phyloP scores from a whole-genome alignment of 306 rosid species.

The Malus asiatica region DNA sequence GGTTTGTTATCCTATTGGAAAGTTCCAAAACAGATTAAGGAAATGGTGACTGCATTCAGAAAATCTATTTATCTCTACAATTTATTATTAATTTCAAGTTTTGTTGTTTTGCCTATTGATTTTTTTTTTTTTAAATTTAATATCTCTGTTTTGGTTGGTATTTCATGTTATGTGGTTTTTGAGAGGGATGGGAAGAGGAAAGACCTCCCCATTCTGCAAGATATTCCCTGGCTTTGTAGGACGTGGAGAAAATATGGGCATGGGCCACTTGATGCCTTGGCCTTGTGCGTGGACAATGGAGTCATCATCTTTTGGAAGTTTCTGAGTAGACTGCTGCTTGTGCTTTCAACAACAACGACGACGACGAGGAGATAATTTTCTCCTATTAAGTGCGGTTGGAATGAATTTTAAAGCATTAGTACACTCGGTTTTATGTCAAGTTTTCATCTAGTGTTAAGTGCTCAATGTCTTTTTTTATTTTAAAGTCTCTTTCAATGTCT shows the following conservation, averaged over 20 bases:
- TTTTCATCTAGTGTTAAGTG: fast-evolving
- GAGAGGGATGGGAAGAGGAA: neutral
- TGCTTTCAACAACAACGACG: neutral
- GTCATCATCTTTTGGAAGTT: neutral
- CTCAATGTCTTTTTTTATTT: no score
- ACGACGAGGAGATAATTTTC: no score
- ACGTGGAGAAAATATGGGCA: neutral
- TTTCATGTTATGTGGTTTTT: neutral
- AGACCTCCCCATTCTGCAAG: neutral
- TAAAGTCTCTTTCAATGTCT: no score
- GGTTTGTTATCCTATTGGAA: neutral
- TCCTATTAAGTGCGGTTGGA: no score
- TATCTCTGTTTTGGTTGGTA: neutral
- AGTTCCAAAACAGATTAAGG: neutral
- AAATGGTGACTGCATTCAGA: neutral
- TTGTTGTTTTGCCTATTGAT: neutral
- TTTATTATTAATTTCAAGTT: neutral
- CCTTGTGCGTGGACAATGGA: neutral
- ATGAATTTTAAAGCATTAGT: no score
- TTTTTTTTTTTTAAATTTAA: no score
- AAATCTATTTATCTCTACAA: neutral
- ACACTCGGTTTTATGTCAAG: no score
- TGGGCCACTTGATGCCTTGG: neutral
- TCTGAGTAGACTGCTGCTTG: neutral
- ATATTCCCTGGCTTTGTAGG: neutral